Evolutionary conservation across 768 basidiomycete genomes (phyloP).

Genomic region (Termitomyces sp.): DNA sequence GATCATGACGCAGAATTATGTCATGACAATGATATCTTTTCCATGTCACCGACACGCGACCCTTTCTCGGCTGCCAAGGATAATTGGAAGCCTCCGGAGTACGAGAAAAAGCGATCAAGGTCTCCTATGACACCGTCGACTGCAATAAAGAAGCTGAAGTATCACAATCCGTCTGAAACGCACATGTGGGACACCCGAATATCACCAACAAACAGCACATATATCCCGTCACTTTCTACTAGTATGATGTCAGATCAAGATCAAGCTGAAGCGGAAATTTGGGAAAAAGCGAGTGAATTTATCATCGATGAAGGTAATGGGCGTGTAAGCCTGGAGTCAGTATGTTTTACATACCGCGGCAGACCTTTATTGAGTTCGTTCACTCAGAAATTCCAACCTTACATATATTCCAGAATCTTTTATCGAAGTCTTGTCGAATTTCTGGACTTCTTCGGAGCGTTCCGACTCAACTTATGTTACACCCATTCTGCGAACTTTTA

Average conservation of each 20-base stretch:
- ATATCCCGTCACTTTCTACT: background rate
- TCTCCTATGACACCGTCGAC: constrained; percentile 11
- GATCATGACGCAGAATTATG: constrained; percentile 5
- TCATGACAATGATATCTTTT: constrained; percentile 10
- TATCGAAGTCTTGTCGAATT: constrained; percentile 38
- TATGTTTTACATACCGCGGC: constrained; percentile 4
- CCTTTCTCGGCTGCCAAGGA: constrained; percentile 43
- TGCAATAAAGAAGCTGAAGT: constrained; percentile 13
- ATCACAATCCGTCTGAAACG: background rate
- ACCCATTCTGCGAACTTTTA: background rate
- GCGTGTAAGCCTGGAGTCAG: constrained; percentile 51
- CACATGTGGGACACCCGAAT: background rate
- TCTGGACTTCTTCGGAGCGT: constrained; percentile 35
- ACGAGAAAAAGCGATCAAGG: constrained; percentile 30
- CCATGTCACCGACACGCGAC: constrained; percentile 35
- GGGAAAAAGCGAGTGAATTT: constrained; percentile 39
- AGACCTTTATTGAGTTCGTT: constrained; percentile 2
- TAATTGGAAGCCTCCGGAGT: constrained; percentile 32
- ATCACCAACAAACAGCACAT: background rate
- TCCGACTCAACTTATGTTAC: constrained; percentile 19
- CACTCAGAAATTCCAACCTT: constrained; percentile 31
- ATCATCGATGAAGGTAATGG: constrained; percentile 45
- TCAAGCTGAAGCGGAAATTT: constrained; percentile 31
- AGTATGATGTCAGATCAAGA: constrained; percentile 21
- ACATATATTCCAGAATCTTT: constrained; percentile 46